Base-by-base conservation (phyloP, 2,329 filamentous ascomycete species). In the Aspergillus spinulosporus region DNA sequence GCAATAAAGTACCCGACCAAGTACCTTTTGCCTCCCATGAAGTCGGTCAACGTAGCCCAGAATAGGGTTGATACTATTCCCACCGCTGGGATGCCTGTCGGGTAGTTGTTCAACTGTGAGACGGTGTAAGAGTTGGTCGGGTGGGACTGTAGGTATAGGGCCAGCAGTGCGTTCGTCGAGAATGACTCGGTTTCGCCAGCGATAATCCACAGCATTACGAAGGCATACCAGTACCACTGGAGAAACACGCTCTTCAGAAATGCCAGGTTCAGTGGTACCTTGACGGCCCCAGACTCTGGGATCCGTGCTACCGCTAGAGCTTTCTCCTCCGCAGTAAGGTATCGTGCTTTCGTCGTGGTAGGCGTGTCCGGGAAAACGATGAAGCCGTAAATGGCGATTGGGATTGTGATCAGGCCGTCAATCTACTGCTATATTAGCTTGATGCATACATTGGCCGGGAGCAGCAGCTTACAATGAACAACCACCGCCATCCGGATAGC, bases 181-280 rank as follows among this genome's bases (percentile, higher is more conserved):
- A 89, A 90, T 0, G 85, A 88, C 68, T 91, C 88, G 0, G 85
- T 86, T 66, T 89, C 86, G 31, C 87, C 86, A 0, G 86, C 87
- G 40, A 90, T 84, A 60, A 88, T 81, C 71, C 71, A 74, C 5
- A 74, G 63, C 37, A 73, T 64, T 29, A 72, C 69, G 44, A 74
- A 74, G 3, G 64, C 69, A 59, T 71, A 74, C 65, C 69, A 72
- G 55, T 73, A 70, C 71, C 70, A 74, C 8, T 66, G 66, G 21
- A 59, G 61, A 55, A 74, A 69, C 49, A 73, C 53, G n/a, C 62
- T 62, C 42, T 69, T 71, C 34, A 65, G 58, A 42, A 73, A 72
- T 1, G 59, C 49, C 3, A 60, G 49, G 14, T 68, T 62, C 5
- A 59, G 45, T 2, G 57, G 66, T 0, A 59, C 64, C 11, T 62